phyloP scores from a whole-genome alignment of 208 protist species.

The Phytomonas sp. region DNA sequence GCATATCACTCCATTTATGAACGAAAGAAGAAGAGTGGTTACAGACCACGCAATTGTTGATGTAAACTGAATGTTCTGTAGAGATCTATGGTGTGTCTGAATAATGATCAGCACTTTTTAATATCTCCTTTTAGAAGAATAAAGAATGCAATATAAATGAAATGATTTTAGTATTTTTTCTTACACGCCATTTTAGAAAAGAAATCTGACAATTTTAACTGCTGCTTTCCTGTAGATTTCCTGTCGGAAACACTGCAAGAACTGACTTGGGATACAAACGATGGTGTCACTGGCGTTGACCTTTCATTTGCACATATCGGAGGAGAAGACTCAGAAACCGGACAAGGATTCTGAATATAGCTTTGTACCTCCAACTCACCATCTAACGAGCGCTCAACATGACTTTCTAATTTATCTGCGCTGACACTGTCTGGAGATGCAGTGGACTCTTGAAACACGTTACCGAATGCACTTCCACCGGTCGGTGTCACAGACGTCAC shows the following conservation, averaged over 20 bases:
- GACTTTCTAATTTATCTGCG: neutral
- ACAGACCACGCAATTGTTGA: neutral
- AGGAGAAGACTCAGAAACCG: neutral
- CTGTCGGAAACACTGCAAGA: neutral
- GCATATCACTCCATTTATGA: too few species aligned
- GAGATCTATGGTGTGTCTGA: neutral
- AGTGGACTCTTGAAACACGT: neutral
- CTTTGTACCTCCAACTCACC: neutral
- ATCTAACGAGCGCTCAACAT: neutral
- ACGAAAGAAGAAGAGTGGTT: too few species aligned
- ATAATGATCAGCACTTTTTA: constrained; percentile 5
- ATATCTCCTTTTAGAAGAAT: neutral
- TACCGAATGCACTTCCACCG: neutral
- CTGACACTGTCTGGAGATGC: neutral
- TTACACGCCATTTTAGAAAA: constrained; percentile 80
- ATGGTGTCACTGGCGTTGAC: neutral
- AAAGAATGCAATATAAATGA: neutral
- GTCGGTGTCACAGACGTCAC: neutral
- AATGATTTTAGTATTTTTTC: neutral
- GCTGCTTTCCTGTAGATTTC: constrained; percentile 11
- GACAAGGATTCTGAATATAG: neutral
- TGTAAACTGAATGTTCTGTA: neutral
- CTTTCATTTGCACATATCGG: neutral
- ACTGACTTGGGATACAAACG: neutral
- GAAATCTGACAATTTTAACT: constrained; percentile 81